Conservation (phyloP, 2,329 filamentous ascomycete species). For the Dactylellina sp. region DNA sequence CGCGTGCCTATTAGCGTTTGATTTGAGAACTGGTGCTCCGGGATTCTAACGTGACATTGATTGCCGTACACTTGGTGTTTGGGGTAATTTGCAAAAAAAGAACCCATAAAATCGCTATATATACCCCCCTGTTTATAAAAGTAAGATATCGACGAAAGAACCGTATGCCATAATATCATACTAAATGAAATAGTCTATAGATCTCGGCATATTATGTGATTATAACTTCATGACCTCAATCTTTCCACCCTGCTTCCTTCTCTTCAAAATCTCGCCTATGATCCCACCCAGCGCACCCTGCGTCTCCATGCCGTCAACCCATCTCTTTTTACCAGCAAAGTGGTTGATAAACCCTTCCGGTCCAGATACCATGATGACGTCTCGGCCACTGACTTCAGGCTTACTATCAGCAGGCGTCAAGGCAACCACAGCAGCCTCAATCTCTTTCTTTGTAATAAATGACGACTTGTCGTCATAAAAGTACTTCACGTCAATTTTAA, state of each 20-base stretch:
- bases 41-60: not conserved
- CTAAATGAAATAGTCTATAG: too few species aligned
- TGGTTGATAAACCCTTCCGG: conserved; percentile 88
- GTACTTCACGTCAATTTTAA: conserved; percentile 74
- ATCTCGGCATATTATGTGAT: too few species aligned
- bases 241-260: conserved; percentile 57
- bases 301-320: conserved; percentile 76
- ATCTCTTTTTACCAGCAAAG: conserved; percentile 82
- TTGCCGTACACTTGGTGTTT: conserved; percentile 4
- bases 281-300: conserved; percentile 81
- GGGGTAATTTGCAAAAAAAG: not conserved
- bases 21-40: not conserved
- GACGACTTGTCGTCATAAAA: conserved; percentile 46
- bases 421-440: conserved; percentile 71
- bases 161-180: too few species aligned
- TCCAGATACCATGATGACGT: conserved; percentile 85
- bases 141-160: too few species aligned
- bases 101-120: too few species aligned
- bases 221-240: conserved; percentile 61
- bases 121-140: conserved; percentile 39
- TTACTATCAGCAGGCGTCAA: conserved; percentile 63
- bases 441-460: conserved; percentile 81
- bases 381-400: conserved; percentile 65
- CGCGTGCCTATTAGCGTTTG: not conserved
- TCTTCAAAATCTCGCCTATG: conserved; percentile 71